Conservation (phyloP, 2,329 filamentous ascomycete species). For the Fonsecaea nubica region DNA sequence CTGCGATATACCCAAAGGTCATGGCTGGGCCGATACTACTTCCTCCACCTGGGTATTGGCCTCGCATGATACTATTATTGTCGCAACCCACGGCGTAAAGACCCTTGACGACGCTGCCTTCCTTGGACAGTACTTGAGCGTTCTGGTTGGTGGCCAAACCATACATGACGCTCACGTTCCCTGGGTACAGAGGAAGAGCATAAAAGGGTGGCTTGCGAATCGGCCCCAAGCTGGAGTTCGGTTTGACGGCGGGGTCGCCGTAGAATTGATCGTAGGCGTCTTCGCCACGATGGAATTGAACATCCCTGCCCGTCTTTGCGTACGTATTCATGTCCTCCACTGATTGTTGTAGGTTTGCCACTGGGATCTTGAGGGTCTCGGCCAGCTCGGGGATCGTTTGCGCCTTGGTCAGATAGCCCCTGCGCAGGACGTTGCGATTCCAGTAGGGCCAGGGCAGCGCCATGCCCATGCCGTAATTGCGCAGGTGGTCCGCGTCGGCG, state of each 20-base stretch:
- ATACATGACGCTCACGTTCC: conserved; percentile 46
- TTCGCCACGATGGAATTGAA: conserved; percentile 46
- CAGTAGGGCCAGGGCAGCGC: conserved; percentile 1
- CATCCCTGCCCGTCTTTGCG: conserved; percentile 42
- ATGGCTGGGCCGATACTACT: conserved; percentile 47
- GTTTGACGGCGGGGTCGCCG: conserved; percentile 42
- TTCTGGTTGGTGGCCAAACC: conserved; percentile 46
- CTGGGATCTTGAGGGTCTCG: background rate
- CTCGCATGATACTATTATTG: conserved; percentile 46
- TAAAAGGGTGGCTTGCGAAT: conserved; percentile 44
- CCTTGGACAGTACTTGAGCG: conserved; percentile 41
- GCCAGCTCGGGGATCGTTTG: conserved; percentile 2
- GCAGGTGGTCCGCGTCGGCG: background rate
- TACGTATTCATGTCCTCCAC: conserved; percentile 42
- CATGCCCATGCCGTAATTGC: conserved; percentile 10
- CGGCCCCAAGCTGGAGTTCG: conserved; percentile 45
- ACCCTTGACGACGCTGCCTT: conserved; percentile 40
- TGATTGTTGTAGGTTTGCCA: background rate
- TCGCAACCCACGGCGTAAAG: conserved; percentile 48
- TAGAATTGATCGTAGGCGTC: conserved; percentile 44
- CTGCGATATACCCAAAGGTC: conserved; percentile 42
- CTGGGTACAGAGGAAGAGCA: conserved; percentile 45
- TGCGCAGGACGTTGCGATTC: background rate
- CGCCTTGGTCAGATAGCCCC: conserved; percentile 1
- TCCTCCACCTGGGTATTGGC: conserved; percentile 47